phyloP scores from a whole-genome alignment of 176 grass and related monocot species.

The Oryza punctata region DNA sequence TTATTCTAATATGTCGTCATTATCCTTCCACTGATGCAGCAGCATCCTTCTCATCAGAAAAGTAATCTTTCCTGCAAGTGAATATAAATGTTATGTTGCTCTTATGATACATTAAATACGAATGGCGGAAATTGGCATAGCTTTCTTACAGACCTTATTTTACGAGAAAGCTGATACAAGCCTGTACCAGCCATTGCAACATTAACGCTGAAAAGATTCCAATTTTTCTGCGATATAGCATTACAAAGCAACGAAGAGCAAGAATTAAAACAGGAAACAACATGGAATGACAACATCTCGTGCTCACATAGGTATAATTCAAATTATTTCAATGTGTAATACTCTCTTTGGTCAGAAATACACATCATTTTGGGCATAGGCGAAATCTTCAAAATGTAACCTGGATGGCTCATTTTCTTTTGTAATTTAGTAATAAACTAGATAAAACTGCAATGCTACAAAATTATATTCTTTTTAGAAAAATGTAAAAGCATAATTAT shows the following conservation, averaged over 20 bases:
- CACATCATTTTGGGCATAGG: neutral
- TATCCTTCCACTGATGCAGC: slow-evolving; percentile 42
- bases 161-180: slow-evolving; percentile 82
- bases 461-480: too few species aligned
- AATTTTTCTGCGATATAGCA: slow-evolving; percentile 66
- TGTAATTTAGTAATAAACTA: neutral
- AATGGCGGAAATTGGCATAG: neutral
- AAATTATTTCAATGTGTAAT: neutral
- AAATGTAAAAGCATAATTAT: neutral
- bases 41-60: slow-evolving; percentile 58
- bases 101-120: slow-evolving; percentile 8
- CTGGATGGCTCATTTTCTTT: too few species aligned
- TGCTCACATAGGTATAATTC: neutral
- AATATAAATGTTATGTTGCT: neutral
- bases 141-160: slow-evolving; percentile 63
- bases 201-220: slow-evolving; percentile 77
- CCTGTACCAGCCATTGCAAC: slow-evolving; percentile 78
- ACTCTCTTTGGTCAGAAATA: neutral
- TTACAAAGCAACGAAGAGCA: slow-evolving; percentile 13
- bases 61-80: slow-evolving; percentile 67
- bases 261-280: neutral
- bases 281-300: neutral
- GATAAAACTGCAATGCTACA: neutral
- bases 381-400: neutral
- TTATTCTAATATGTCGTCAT: slow-evolving; percentile 13